Conservation (phyloP, 2,329 filamentous ascomycete genomes). For the Samsoniella hepiali region DNA sequence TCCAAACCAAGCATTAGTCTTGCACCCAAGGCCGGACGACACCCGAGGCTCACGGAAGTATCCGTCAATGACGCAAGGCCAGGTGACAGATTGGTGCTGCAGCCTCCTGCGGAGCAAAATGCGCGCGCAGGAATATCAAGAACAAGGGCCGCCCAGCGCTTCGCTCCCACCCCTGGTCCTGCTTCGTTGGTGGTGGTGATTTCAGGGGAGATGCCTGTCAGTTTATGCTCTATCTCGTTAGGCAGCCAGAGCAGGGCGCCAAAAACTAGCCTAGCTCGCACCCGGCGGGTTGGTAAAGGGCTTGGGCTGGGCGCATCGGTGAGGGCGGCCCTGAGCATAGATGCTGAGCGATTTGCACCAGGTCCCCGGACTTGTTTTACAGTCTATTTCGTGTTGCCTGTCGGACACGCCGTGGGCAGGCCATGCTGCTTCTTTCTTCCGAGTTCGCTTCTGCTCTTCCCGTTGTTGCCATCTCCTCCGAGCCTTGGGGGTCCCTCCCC, state of each 20-base stretch:
- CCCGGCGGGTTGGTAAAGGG: constrained; percentile 14
- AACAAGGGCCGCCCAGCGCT: background rate
- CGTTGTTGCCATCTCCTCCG: background rate
- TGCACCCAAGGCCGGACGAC: background rate
- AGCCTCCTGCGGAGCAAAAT: background rate
- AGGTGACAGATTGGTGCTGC: constrained; percentile 6
- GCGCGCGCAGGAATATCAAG: background rate
- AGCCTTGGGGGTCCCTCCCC: background rate
- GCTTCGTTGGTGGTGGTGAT: background rate
- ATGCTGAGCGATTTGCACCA: constrained; percentile 4
- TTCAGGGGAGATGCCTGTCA: background rate
- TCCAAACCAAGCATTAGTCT: background rate
- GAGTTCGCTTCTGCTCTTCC: background rate
- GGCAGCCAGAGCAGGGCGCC: background rate
- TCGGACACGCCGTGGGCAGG: background rate
- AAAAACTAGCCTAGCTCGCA: background rate
- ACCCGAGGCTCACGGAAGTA: constrained; percentile 10
- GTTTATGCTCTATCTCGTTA: constrained; percentile 9
- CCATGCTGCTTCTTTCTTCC: background rate
- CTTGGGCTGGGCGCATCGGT: background rate
- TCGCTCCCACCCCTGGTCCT: background rate
- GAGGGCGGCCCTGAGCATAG: background rate
- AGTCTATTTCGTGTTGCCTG: background rate
- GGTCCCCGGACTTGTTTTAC: background rate
- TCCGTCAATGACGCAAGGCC: constrained; percentile 1